Base-by-base conservation (phyloP, 805 yeast genomes). In the Myxozyma mucilagina region DNA sequence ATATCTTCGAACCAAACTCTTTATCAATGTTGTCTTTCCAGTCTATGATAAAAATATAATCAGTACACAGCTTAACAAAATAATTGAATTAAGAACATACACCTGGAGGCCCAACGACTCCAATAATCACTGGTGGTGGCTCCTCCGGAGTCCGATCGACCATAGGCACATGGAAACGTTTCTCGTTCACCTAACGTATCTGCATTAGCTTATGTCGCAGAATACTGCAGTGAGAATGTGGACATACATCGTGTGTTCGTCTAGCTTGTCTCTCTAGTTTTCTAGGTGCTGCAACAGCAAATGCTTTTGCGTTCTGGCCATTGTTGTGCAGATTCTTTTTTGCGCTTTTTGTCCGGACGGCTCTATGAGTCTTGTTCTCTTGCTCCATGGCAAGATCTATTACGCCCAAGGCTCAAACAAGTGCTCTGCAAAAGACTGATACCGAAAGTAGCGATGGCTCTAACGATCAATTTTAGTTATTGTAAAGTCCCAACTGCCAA, bases 61-160 rank as follows among this genome's bases (percentile, higher is more conserved):
- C n/a, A 13, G 29, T 14, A 20, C 14, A 9, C 3, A 31, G 14
- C 10, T 29, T 43, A 10, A 3, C 36, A 16, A 42, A 11, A 7
- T 0, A 31, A n/a, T n/a, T n/a, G n/a, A 9, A 16, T 4, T 32
- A 24, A 16, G n/a, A 9, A 65, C 68, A 49, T 48, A 63, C 67
- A 14, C 99, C 99, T 9, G 97, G 96, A 11, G 99, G 99, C 0
- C 99, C 99, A 11, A 94, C 97, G 7, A 94, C 96, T 0, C 97
- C 97, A 29, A 94, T 90, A 59, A 94, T 86, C 24, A 94, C 87
- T 45, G 99, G 99, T 3, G 98, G 97, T 68, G 90, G 96, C 71
- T 93, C 97, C 59, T 93, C 98, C 0, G 98, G 97, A 0, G 97
- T 91, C 68, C 98, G 81, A 73, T 94, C 96, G 53, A 94, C 87